These are phyloP conservation scores for Fusarium sp. DNA, from an alignment of 2,329 filamentous ascomycete genomes.

Conservation along the genomic window DNA sequence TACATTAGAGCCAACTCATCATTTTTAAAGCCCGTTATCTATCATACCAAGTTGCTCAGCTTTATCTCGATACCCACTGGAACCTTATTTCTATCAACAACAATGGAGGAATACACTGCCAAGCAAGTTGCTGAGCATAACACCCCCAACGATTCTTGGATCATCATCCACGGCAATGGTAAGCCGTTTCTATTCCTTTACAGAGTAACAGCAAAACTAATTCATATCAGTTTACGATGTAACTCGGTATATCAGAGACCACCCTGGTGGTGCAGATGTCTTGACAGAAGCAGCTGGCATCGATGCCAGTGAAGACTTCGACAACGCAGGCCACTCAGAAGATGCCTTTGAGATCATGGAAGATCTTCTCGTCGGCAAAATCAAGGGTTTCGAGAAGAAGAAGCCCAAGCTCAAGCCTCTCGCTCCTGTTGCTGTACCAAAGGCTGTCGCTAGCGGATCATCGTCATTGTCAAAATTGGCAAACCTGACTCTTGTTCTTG, in stretches of 20 bases:
- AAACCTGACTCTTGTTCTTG: neutral
- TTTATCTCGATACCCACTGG: neutral
- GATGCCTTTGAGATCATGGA: constrained; percentile 59
- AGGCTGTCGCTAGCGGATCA: accelerated
- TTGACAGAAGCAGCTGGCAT: constrained; percentile 81
- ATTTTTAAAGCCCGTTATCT: neutral
- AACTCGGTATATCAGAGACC: constrained; percentile 66
- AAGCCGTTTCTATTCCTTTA: accelerated
- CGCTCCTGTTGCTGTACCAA: accelerated
- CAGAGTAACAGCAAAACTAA: accelerated
- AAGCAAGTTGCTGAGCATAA: constrained; percentile 19
- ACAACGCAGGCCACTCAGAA: constrained; percentile 86
- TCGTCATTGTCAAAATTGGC: neutral
- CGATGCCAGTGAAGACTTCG: constrained; percentile 82
- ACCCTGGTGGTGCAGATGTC: constrained; percentile 80
- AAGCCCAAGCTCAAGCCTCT: constrained; percentile 32
- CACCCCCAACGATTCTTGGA: neutral
- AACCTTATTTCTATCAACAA: accelerated
- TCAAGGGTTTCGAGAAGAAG: constrained; percentile 46
- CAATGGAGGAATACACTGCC: neutral
- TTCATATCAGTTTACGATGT: constrained; percentile 64
- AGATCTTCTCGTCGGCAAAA: constrained; percentile 51
- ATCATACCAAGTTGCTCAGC: accelerated
- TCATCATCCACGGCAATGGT: constrained; percentile 7
- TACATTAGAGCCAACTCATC: neutral